Evolutionary conservation across 1,139 yeast genomes (phyloP), one percentile per base, ranked within the genome.

Genomic region (Taphrina confusa): DNA sequence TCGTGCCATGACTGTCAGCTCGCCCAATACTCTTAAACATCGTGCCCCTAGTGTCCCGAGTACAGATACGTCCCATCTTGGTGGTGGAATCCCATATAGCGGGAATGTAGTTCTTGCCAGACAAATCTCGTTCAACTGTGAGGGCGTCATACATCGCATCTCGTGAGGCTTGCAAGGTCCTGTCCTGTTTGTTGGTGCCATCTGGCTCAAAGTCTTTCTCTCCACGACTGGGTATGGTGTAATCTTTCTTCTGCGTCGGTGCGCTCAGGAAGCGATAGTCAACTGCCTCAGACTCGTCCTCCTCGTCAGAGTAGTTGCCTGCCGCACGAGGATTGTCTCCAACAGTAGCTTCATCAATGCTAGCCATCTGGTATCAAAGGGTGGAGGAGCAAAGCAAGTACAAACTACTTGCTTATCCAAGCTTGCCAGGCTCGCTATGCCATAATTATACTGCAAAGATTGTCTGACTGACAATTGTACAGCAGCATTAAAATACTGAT

Each of bases 141-240:
- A 91, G 73, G 0, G 95, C 94, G 2, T 75, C 73, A 68, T 81
- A 89, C 96, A 91, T 90, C 28, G 87, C 82, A 23, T 79, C 72
- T 57, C 87, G 76, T 8, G 94, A 83, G 34, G 77, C 78, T 8
- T 74, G 73, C 4, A 91, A 74, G 18, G 78, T 75, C 4, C 72
- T 68, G 1, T 69, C 70, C 71, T 91, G 97, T 23, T 79, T 75
- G 2, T 72, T 69, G 0, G 94, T 84, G 0, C 91, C 89, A 71
- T 85, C 92, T 0, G 95, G 96, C 63, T 83, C 95, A 66, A 84
- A 86, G 65, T 88, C 96, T 71, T 91, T 91, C 63, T 83, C 92
- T 1, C 96, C 96, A 64, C 92, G 74, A 64, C 80, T 81, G 1
- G 85, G 86, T n/a, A 81, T 40, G 69, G 92, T 95, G 52, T 0